These are phyloP conservation scores for Mesembryanthemum crystallinum DNA, from an alignment of 148 eudicot species.

Conservation along the genomic window DNA sequence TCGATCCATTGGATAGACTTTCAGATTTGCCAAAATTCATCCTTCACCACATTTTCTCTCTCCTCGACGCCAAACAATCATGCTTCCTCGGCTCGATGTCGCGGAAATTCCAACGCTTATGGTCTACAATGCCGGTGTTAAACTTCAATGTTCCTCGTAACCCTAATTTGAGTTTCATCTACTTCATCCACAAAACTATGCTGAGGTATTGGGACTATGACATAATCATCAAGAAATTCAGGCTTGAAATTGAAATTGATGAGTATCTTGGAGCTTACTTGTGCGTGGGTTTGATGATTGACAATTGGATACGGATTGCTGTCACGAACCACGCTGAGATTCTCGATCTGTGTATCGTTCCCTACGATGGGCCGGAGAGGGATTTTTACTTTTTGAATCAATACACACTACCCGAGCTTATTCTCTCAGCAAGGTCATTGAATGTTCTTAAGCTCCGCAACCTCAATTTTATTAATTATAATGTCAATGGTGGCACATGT, in stretches of 20 bases:
- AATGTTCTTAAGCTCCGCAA: background rate
- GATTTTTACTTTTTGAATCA: background rate
- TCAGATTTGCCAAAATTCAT: background rate
- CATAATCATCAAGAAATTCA: background rate
- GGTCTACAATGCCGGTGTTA: background rate
- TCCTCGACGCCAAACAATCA: background rate
- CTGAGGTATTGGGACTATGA: background rate
- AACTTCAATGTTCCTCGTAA: background rate
- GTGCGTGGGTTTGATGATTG: background rate
- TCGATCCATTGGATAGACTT: background rate
- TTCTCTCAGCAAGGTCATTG: background rate
- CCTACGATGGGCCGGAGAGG: background rate
- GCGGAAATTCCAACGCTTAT: background rate
- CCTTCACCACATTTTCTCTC: background rate
- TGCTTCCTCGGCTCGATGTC: background rate
- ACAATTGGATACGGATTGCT: background rate
- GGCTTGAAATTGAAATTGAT: background rate
- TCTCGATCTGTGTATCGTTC: background rate
- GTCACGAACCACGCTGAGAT: background rate
- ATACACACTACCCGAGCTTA: background rate
- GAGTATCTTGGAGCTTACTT: background rate
- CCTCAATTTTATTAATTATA: background rate
- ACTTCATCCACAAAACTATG: background rate
- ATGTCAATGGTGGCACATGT: too few relatives aligned
- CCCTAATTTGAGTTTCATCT: background rate